Conservation (phyloP, 768 basidiomycete genomes). For the Panellus pusillus region DNA sequence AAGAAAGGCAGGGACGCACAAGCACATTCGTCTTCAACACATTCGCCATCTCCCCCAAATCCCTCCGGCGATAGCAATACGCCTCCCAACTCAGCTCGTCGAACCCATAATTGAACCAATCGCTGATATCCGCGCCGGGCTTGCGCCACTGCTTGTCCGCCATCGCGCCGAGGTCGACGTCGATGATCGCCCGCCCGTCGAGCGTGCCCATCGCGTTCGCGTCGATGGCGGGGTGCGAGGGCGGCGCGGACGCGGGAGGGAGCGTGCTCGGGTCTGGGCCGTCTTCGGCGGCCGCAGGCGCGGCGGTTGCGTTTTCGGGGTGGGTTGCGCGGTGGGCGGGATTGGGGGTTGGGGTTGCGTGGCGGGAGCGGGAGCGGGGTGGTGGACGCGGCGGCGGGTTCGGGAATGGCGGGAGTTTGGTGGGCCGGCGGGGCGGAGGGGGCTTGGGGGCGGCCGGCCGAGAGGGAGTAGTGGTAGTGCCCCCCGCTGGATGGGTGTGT, state of each 20-base stretch:
- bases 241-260: constrained; percentile 67
- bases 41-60: constrained; percentile 75
- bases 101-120: constrained; percentile 99
- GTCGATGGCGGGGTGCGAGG: constrained; percentile 79
- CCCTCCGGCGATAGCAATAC: constrained; percentile 83
- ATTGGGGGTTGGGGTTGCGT: constrained; percentile 13
- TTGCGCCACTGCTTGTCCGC: constrained; percentile 88
- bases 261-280: constrained; percentile 65
- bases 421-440: constrained; percentile 7
- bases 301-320: constrained; percentile 9
- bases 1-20: constrained; percentile 46
- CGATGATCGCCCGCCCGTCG: constrained; percentile 78
- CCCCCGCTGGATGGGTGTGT: constrained; percentile 70
- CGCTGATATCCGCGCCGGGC: constrained; percentile 89
- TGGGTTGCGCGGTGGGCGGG: constrained; percentile 17
- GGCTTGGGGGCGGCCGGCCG: constrained; percentile 15
- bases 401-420: not conserved
- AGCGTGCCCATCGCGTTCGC: constrained; percentile 63
- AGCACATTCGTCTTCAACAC: constrained; percentile 83
- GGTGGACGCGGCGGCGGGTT: not conserved
- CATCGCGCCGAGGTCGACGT: constrained; percentile 75
- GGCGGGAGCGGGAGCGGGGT: constrained; percentile 13
- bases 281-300: constrained; percentile 34
- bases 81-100: constrained; percentile 96
- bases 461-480: constrained; percentile 23